Percentiles rank a stretch among this genome's conserved stretches.
These are phyloP conservation scores for Didymella arachidicola DNA, from an alignment of 2,329 filamentous ascomycete species.

Conservation along the genomic window DNA sequence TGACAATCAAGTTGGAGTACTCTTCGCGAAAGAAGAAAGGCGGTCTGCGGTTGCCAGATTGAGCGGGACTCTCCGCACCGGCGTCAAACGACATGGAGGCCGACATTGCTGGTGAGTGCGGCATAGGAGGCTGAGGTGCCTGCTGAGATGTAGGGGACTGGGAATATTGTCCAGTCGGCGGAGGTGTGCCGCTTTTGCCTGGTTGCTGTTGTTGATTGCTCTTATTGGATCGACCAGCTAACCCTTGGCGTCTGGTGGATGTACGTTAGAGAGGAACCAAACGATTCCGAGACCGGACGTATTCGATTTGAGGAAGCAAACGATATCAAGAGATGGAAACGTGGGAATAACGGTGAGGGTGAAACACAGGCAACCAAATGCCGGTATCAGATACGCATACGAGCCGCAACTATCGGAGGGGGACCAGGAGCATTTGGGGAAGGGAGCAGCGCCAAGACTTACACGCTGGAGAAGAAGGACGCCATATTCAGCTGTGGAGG, in stretches of 20 bases:
- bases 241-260: slow-evolving; percentile 51
- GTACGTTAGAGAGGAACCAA: slow-evolving; percentile 34
- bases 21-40: slow-evolving; percentile 78
- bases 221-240: slow-evolving; percentile 55
- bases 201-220: slow-evolving; percentile 42
- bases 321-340: slow-evolving; percentile 19
- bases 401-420: slow-evolving; percentile 34
- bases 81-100: slow-evolving; percentile 70
- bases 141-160: slow-evolving; percentile 47
- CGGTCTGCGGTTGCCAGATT: slow-evolving; percentile 67
- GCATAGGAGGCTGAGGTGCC: slow-evolving; percentile 47
- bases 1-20: slow-evolving; percentile 87
- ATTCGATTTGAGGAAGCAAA: slow-evolving; percentile 12
- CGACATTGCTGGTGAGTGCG: slow-evolving; percentile 44
- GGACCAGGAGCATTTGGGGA: slow-evolving; percentile 38
- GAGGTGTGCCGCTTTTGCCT: slow-evolving; percentile 49
- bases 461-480: slow-evolving; percentile 55
- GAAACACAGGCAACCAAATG: slow-evolving; percentile 36
- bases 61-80: slow-evolving; percentile 44
- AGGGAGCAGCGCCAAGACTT: slow-evolving; percentile 49
- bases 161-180: slow-evolving; percentile 48
- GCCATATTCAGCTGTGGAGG: slow-evolving; percentile 41
- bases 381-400: slow-evolving; percentile 41
- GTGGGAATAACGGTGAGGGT: slow-evolving; percentile 27
- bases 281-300: slow-evolving; percentile 12